These are phyloP conservation scores for Leccinum boreale DNA, from an alignment of 768 basidiomycete genomes.

Conservation along the genomic window DNA sequence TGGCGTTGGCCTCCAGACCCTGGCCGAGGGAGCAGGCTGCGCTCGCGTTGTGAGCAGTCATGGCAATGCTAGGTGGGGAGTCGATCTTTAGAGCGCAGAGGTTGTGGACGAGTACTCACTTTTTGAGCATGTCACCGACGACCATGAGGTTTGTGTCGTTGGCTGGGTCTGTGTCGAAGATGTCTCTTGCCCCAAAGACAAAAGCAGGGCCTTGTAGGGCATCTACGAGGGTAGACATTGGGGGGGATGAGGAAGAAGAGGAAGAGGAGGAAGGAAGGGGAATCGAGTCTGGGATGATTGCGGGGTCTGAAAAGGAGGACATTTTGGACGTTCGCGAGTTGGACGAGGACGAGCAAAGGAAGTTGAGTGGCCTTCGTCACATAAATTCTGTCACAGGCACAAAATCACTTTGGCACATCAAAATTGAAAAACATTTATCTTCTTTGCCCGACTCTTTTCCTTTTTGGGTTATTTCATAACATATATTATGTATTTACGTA, in stretches of 20 bases:
- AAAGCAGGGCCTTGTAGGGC: conserved; percentile 8
- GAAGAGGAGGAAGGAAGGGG: conserved; percentile 28
- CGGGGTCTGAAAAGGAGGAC: background rate
- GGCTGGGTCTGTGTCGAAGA: conserved; percentile 28
- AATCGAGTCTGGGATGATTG: background rate
- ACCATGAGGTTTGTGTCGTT: conserved; percentile 48
- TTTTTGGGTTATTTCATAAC: conserved; percentile 13
- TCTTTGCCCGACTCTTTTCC: conserved; percentile 18
- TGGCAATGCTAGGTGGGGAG: conserved; percentile 47
- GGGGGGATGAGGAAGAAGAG: conserved; percentile 21
- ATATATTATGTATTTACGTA: conserved; percentile 17
- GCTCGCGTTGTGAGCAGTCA: conserved; percentile 56
- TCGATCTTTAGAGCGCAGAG: conserved; percentile 14
- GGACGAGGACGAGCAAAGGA: background rate
- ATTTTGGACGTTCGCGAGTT: background rate
- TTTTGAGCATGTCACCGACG: conserved; percentile 48
- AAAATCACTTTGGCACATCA: conserved; percentile 18
- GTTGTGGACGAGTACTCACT: conserved; percentile 34
- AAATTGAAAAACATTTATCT: conserved; percentile 30
- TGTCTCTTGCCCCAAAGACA: conserved; percentile 25
- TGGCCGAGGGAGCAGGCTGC: conserved; percentile 47
- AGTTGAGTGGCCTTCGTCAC: conserved; percentile 14
- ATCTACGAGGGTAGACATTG: conserved; percentile 5
- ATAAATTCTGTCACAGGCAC: conserved; percentile 38
- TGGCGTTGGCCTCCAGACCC: conserved; percentile 44